phyloP scores from a whole-genome alignment of 371 early-diverging fungal genomes.

The Mucor ambiguus region DNA sequence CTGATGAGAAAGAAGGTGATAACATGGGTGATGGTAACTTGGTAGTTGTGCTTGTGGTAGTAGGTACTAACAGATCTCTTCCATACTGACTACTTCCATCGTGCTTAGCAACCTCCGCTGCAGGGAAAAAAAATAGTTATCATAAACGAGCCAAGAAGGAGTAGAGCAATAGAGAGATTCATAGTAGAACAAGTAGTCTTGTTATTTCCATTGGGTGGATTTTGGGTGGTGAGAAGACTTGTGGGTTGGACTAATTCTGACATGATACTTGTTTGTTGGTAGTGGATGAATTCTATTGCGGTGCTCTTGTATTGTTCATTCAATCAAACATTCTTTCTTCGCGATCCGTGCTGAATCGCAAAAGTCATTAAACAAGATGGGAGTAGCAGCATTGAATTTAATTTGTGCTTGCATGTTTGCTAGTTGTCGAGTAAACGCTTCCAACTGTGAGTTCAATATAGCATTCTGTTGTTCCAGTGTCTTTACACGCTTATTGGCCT shows the following conservation, averaged over 20 bases:
- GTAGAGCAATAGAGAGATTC: neutral
- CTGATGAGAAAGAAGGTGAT: conserved; percentile 35
- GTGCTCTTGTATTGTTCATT: neutral
- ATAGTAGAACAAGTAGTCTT: neutral
- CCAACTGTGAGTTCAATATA: conserved; percentile 60
- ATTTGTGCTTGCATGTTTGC: conserved; percentile 52
- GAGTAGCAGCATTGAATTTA: conserved; percentile 37
- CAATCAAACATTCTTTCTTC: conserved; percentile 23
- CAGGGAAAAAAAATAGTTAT: conserved; percentile 37
- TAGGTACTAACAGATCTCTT: conserved; percentile 12
- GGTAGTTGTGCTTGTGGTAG: neutral
- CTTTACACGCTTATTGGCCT: conserved; percentile 62
- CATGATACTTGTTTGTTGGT: conserved; percentile 1
- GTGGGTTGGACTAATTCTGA: neutral
- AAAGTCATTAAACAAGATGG: conserved; percentile 51
- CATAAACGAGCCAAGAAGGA: neutral
- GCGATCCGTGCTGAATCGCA: conserved; percentile 63
- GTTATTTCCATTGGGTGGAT: conserved; percentile 9
- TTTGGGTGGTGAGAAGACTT: conserved; percentile 7
- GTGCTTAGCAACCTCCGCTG: conserved; percentile 48
- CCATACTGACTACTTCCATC: conserved; percentile 15
- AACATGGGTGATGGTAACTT: conserved; percentile 32
- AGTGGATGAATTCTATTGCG: neutral
- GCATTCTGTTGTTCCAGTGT: conserved; percentile 65
- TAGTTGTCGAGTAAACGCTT: conserved; percentile 58